Conservation (phyloP, 1,284 basidiomycete genomes). For the Kalmanozyma brasiliensis region DNA sequence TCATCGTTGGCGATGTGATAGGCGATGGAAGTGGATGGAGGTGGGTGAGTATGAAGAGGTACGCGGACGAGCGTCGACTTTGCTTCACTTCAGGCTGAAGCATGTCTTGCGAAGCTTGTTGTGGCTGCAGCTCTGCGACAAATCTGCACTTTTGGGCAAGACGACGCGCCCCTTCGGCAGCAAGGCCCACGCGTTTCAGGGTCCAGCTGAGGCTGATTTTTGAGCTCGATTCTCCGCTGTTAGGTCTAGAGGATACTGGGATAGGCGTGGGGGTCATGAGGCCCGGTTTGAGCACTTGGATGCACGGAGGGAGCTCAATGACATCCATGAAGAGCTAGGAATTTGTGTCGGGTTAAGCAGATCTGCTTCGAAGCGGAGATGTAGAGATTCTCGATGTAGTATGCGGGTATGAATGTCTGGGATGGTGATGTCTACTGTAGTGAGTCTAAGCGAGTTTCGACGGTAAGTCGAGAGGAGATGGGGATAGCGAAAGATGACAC, state of each 20-base stretch:
- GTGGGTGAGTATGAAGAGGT: neutral
- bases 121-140: too few species aligned
- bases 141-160: too few species aligned
- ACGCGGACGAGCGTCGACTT: slow-evolving; percentile 6
- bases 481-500: too few species aligned
- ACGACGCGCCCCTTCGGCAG: too few species aligned
- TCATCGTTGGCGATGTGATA: too few species aligned
- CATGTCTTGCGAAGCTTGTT: too few species aligned
- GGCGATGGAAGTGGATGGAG: neutral
- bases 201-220: slow-evolving; percentile 4
- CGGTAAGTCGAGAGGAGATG: neutral
- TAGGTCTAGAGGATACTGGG: too few species aligned
- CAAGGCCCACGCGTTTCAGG: slow-evolving; percentile 22
- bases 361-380: neutral
- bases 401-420: neutral
- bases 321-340: neutral
- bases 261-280: too few species aligned
- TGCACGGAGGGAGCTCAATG: too few species aligned
- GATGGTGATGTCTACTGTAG: neutral
- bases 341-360: too few species aligned
- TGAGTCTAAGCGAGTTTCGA: slow-evolving; percentile 5
- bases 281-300: too few species aligned
- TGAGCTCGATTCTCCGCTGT: neutral
- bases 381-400: neutral
- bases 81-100: too few species aligned